Percentiles rank a stretch among this genome's conserved stretches.
Conservation (phyloP, 352 stramenopile species). For the Phytopythium kandeliae region DNA sequence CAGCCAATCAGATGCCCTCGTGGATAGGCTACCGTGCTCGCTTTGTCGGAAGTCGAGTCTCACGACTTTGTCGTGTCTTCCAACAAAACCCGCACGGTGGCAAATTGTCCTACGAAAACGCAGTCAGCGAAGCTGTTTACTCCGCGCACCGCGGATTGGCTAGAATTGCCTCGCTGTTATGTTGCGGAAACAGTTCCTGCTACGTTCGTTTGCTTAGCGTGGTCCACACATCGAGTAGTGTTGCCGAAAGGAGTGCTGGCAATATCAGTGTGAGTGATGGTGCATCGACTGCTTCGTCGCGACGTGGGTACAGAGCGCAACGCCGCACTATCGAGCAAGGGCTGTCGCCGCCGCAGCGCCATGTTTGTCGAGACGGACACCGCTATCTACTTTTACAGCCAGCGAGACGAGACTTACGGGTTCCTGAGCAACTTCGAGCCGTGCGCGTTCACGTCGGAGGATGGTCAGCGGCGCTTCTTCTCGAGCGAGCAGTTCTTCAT, state of each 20-base stretch:
- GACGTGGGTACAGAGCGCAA: too few relatives aligned
- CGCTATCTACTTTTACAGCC: conserved; percentile 55
- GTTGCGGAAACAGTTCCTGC: not conserved
- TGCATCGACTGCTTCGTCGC: too few relatives aligned
- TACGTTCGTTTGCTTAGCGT: not conserved
- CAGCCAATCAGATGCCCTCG: too few relatives aligned
- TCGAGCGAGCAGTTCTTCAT: conserved; percentile 75
- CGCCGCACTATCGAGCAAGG: too few relatives aligned
- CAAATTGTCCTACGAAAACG: too few relatives aligned
- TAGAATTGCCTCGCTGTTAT: too few relatives aligned
- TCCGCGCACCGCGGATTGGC: too few relatives aligned
- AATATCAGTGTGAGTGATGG: not conserved
- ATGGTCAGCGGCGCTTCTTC: conserved; percentile 22
- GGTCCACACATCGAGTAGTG: not conserved
- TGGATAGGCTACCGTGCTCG: too few relatives aligned
- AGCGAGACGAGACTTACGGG: conserved; percentile 27
- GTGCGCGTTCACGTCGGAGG: conserved; percentile 33
- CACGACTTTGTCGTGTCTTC: too few relatives aligned
- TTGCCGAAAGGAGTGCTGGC: not conserved
- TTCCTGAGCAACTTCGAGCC: conserved; percentile 62
- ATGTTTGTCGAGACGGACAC: conserved; percentile 23
- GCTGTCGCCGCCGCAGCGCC: not conserved
- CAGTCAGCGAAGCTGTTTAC: too few relatives aligned
- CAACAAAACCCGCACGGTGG: too few relatives aligned
- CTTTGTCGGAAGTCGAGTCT: too few relatives aligned